Evolutionary conservation across 2,329 filamentous ascomycete species (phyloP), one percentile per base, ranked within the genome.

Genomic region (Coniochaeta prunicola): DNA sequence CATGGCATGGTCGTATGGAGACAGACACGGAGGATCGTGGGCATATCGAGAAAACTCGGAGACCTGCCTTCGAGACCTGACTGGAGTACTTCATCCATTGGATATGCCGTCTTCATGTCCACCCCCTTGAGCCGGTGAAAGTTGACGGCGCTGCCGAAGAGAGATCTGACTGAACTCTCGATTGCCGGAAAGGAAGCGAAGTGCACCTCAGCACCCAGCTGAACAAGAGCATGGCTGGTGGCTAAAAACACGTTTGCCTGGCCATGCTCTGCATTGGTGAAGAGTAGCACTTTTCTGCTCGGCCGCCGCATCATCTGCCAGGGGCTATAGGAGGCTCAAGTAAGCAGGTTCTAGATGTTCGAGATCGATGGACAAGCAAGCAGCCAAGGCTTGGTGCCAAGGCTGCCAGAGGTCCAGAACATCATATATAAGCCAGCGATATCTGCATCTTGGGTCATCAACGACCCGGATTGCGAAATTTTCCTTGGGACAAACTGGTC

Each of bases 161-260:
- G 9, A 63, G 62, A 42, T 0, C 60, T 34, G 5, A 76, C 66
- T 1, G 70, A 69, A 4, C 63, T 45, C 19, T 72, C 67, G 1
- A 79, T 66, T 3, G 67, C 65, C 0, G 64, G 59, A 60, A 76
- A 79, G 0, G 78, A 78, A 3, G 72, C 76, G 28, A 80, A 57
- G 50, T 66, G 63, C 17, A 64, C 45, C 6, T 59, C 38, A 0
- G 56, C 30, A 5, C 56, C 53, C 2, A 54, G 19, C 17, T 60
- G 54, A 31, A 64, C 53, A 10, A 68, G 60, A 28, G 62, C 61
- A 15, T 65, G 58, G 28, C 58, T 59, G 15, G 57, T 59, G 15
- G 65, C 66, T 1, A 68, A 61, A 56, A 65, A 64, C 6, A 68
- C 62, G 36, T 67, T 67, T 21, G 65, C 63, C 45, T 68, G 66